Percentiles rank a stretch among this genome's conserved stretches.
Conservation (phyloP, 2,329 filamentous ascomycete species). For the Thelonectria discophora region DNA sequence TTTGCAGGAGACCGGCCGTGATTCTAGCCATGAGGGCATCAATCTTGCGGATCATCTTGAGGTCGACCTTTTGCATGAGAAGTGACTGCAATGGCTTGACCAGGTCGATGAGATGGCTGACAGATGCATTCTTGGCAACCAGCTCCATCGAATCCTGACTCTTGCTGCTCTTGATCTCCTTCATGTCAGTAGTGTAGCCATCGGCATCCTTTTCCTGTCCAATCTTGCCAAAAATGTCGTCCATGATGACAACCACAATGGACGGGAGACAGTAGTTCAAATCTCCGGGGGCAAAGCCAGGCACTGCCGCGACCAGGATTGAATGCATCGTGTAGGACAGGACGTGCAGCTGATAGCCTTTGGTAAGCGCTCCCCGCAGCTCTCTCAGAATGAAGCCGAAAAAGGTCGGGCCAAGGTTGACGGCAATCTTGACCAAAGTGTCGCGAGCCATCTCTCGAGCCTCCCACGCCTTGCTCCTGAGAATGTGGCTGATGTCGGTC, state of each 20-base stretch:
- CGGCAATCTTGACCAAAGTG: conserved; percentile 84
- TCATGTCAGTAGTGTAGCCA: conserved; percentile 94
- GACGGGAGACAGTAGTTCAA: conserved; percentile 86
- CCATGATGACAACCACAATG: conserved; percentile 88
- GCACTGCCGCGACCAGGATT: conserved; percentile 79
- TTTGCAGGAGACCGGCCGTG: conserved; percentile 82
- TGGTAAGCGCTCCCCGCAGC: conserved; percentile 80
- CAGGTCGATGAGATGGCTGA: conserved; percentile 77
- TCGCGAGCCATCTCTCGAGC: conserved; percentile 90
- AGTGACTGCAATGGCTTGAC: conserved; percentile 81
- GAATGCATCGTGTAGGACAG: conserved; percentile 95
- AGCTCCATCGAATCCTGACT: conserved; percentile 98
- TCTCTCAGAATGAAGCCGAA: conserved; percentile 96
- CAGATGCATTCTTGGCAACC: conserved; percentile 81
- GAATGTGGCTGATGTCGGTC: conserved; percentile 90
- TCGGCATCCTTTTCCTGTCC: conserved; percentile 98
- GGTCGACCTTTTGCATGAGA: conserved; percentile 83
- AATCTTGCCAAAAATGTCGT: conserved; percentile 92
- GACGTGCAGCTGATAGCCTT: conserved; percentile 93
- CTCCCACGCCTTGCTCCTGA: conserved; percentile 88
- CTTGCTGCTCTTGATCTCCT: conserved; percentile 97
- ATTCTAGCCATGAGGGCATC: conserved; percentile 88
- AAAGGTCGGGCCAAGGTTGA: conserved; percentile 80
- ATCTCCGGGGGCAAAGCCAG: conserved; percentile 80
- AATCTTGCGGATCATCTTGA: conserved; percentile 86